Base-by-base conservation (phyloP, 768 basidiomycete genomes). In the Paxillus ammoniavirescens region DNA sequence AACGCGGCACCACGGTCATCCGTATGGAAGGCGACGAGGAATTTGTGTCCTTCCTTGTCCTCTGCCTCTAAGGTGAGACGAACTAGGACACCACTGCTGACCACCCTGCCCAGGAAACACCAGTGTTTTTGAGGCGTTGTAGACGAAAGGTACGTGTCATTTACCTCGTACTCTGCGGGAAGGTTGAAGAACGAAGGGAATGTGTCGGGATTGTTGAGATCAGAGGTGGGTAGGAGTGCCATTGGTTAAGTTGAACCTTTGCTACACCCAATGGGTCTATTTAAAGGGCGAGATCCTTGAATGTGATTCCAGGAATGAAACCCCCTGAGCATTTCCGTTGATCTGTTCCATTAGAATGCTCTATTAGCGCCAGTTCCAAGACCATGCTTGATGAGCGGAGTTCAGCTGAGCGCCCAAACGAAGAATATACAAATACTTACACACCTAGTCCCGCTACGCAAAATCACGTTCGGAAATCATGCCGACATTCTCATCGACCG, bases 11-110 rank as follows among this genome's bases (percentile, higher is more conserved):
- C 67, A 42, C 67, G 67, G 43, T 68, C 67, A 26, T 68, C 62
- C 5, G 68, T 68, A n/a, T 68, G 65, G 59, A 68, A 68, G 12
- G 65, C 65, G 18, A 68, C 65, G 30, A 60, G 53, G 10, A 67
- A 46, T 45, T 42, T 41, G 8, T 65, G 53, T 9, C 68, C 67
- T 13, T 55, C 56, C 46, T 37, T 67, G 55, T 68, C 67, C 44
- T 69, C 60, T n/a, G 69, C 67, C 14, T 68, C 37, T n/a, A 68
- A 52, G 2, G 43, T 47, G 49, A 68, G 67, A 48, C 67, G 67
- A 37, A 68, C 67, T n/a, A 57, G n/a, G 18, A 61, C 53, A n/a
- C 26, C 18, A 5, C 58, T 67, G 14, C 61, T 64, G 42, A 68
- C 52, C 14, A 68, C 61, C 23, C 47, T 58, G 5, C 67, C 67